phyloP scores from a whole-genome alignment of 2,329 filamentous ascomycete genomes.

The Lasiodiplodia sp. region DNA sequence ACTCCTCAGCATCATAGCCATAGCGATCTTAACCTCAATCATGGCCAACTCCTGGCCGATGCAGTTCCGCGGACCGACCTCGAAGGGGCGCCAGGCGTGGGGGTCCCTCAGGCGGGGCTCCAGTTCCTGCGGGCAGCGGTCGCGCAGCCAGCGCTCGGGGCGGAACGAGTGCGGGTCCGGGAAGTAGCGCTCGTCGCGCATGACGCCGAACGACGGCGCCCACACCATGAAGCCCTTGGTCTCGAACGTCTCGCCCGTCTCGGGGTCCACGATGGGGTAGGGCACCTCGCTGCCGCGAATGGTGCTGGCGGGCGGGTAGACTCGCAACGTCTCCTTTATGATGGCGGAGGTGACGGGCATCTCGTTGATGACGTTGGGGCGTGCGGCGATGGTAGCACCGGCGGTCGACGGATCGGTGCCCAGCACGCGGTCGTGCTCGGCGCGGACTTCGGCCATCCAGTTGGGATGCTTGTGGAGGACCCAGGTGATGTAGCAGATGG shows the following conservation, averaged over 20 bases:
- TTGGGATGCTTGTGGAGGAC: conserved; percentile 39
- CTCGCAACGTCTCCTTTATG: conserved; percentile 45
- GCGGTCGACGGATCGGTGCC: conserved; percentile 34
- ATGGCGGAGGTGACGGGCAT: conserved; percentile 42
- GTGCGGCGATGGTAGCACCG: conserved; percentile 30
- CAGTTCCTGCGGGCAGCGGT: conserved; percentile 20
- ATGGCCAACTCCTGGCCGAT: conserved; percentile 48
- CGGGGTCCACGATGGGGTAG: conserved; percentile 26
- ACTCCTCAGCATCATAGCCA: conserved; percentile 35
- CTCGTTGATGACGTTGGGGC: conserved; percentile 41
- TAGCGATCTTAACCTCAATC: conserved; percentile 43
- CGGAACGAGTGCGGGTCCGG: conserved; percentile 15
- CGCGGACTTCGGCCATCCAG: conserved; percentile 35
- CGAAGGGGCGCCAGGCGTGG: conserved; percentile 47
- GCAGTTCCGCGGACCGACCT: conserved; percentile 48
- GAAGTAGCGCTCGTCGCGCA: conserved; percentile 24
- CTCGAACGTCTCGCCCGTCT: conserved; percentile 18
- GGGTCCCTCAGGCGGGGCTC: conserved; percentile 23
- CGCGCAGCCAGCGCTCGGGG: conserved; percentile 25
- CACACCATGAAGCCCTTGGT: conserved; percentile 21
- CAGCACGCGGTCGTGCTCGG: conserved; percentile 43
- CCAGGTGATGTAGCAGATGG: conserved; percentile 42
- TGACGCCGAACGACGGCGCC: conserved; percentile 9
- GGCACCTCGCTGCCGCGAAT: conserved; percentile 13
- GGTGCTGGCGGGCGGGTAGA: conserved; percentile 40